Percentiles rank a stretch among this genome's conserved stretches.
Conservation (phyloP, 192 early-diverging fungal genomes). For the Podila horticola region DNA sequence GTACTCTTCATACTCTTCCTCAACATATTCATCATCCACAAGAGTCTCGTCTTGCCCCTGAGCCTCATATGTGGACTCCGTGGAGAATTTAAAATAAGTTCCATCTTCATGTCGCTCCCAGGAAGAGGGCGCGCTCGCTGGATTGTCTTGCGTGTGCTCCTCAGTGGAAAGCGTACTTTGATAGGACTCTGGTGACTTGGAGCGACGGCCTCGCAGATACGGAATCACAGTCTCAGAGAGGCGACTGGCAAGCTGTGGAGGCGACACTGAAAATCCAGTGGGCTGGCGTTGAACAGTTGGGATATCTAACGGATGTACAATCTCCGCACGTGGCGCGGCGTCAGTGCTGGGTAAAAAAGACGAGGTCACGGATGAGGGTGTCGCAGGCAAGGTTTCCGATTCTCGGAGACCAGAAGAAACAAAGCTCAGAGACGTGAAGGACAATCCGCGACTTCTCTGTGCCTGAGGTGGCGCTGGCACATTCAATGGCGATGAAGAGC, state of each 20-base stretch:
- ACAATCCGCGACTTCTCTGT: conserved; percentile 18
- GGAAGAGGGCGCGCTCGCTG: too few species aligned
- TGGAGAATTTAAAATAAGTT: too few species aligned
- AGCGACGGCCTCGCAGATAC: conserved; percentile 14
- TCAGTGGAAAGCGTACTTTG: too few species aligned
- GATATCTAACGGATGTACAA: conserved; percentile 23
- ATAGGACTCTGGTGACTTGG: not conserved
- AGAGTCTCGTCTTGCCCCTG: conserved; percentile 26
- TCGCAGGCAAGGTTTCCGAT: conserved; percentile 1
- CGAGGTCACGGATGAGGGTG: not conserved
- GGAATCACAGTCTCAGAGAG: conserved; percentile 34
- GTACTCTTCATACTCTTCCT: conserved; percentile 43
- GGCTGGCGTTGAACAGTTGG: conserved; percentile 2
- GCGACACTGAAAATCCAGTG: conserved; percentile 32
- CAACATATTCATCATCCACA: conserved; percentile 21
- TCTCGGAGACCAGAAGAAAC: conserved; percentile 1
- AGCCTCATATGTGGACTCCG: not conserved
- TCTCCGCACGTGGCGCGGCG: not conserved
- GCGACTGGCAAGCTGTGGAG: conserved; percentile 33
- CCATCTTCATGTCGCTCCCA: not conserved
- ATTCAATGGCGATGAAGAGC: not conserved
- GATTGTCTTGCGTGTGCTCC: too few species aligned
- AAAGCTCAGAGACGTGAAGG: conserved; percentile 8
- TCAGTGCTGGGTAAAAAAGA: not conserved
- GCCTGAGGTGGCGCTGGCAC: not conserved